Evolutionary conservation across 1,284 basidiomycete genomes (phyloP).

Genomic region (Naganishia liquefaciens): DNA sequence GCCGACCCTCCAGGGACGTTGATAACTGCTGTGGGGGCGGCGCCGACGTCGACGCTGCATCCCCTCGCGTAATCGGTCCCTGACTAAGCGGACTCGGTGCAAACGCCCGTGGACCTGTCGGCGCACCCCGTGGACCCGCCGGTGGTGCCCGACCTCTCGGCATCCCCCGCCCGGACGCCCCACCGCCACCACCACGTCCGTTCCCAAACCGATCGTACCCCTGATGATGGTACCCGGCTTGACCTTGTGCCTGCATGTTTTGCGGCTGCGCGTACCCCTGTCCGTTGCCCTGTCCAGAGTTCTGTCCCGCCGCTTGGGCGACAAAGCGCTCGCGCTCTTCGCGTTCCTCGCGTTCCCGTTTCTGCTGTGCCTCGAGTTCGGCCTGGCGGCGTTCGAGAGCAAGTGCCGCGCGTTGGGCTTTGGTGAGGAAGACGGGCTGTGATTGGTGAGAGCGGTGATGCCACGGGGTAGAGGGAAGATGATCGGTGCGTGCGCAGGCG

Average conservation of each 20-base stretch:
- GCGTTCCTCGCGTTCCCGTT: slow-evolving; percentile 63
- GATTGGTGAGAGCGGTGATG: slow-evolving; percentile 1
- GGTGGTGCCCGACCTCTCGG: slow-evolving; percentile 2
- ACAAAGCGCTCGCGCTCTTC: slow-evolving; percentile 70
- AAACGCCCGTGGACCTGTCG: neutral
- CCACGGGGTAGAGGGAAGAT: neutral
- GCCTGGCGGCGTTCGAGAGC: slow-evolving; percentile 81
- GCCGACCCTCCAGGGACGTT: neutral
- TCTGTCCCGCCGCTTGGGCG: slow-evolving; percentile 56
- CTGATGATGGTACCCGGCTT: neutral
- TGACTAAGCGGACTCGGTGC: neutral
- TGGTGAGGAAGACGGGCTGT: slow-evolving; percentile 85
- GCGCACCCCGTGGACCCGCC: slow-evolving; percentile 11
- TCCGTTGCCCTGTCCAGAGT: slow-evolving; percentile 36
- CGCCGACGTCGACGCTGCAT: slow-evolving; percentile 2
- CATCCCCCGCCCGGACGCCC: neutral
- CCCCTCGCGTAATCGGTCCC: neutral
- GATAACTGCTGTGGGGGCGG: neutral
- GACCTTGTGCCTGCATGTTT: neutral
- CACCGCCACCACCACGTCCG: slow-evolving; percentile 16
- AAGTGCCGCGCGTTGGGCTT: slow-evolving; percentile 80
- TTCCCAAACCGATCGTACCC: slow-evolving; percentile 33
- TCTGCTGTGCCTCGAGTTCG: slow-evolving; percentile 66
- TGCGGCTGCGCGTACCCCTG: slow-evolving; percentile 33
- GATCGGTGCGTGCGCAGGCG: neutral